Evolutionary conservation across 495 filamentous ascomycete genomes (phyloP), one percentile per base, ranked within the genome.

Genomic region (Beverwykella pulmonaria): DNA sequence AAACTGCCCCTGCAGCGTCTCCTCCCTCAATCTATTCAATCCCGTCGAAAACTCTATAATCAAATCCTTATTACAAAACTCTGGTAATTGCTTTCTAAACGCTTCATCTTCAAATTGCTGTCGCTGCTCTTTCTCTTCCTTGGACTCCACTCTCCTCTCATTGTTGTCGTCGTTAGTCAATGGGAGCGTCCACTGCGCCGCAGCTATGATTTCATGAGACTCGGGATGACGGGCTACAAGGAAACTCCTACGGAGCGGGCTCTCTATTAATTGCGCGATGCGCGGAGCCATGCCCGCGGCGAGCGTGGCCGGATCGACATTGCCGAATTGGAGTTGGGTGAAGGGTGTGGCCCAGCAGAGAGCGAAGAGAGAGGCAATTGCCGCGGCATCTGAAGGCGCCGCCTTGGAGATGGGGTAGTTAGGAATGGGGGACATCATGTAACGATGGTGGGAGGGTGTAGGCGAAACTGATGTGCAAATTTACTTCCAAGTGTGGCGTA

Each of bases 301-400:
- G 2, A 69, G 60, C 23, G 25, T n/a, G 10, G 32, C 12, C 0
- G 60, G 30, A 30, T 64, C 54, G 8, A 65, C 25, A 27, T 55
- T 34, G n/a, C 66, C 59, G 49, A 69, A 71, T 71, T 66, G 68
- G 36, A 71, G 68, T 9, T 26, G 57, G 4, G 68, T 63, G 53
- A 71, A 66, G 0, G 62, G 56, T 1, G 68, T 61, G 41, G 62
- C 41, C 68, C 68, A 70, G 20, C 61, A 66, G 7, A 34, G 50
- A 12, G 63, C 48, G 52, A 70, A 70, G 27, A 70, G 68, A 0
- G 58, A 44, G n/a, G 68, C 68, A 27, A 71, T 71, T 20, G 58
- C 62, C 2, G 19, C 7, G 32, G 48, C 46, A 41, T 70, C 67
- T 2, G 49, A 36, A 10, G 32, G 36, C 6, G 22, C 12, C 1